Evolutionary conservation across 495 filamentous ascomycete species (phyloP), one percentile per base, ranked within the genome.

Genomic region (Acidomyces sp.): DNA sequence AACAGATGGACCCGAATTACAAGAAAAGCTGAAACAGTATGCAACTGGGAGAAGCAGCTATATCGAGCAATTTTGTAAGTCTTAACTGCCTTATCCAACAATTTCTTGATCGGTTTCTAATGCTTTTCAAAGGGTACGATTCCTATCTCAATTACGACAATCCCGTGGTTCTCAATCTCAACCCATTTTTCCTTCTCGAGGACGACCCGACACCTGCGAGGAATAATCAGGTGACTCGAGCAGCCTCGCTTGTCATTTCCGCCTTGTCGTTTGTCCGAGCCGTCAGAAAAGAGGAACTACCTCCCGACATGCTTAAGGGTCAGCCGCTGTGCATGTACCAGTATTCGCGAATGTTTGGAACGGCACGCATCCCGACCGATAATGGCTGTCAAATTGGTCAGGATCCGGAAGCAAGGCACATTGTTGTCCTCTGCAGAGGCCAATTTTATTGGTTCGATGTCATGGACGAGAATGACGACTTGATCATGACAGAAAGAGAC

Each of bases 371-470:
- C 13, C 90, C 90, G 0, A 95, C 90, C 20, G 85, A 94, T 23
- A 82, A 88, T 58, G 90, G 90, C 7, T 97, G 90, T 55, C 78
- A 93, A 41, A 97, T 97, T 56, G 85, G 85, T 47, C 88, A 94
- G 55, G 86, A 95, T 55, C 79, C 84, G 1, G 71, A 72, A 2
- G 77, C 86, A 12, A 92, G 82, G 62, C 90, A 97, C 59, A 67
- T 96, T 31, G 80, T 94, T n/a, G 82, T 96, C 18, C 66, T 96
- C 59, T 93, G 85, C 54, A 82, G 85, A 48, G 92, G 92, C 9
- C 90, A 97, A 49, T 93, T 96, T 62, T 97, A 97, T 55, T 97
- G 90, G 88, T 97, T 96, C 52, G 90, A 97, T 59, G 88, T 93
- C 2, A 64, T 97, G 15, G 90, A 97, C 50, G 82, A 90, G 51